These are phyloP conservation scores for Colletotrichum destructivum DNA, from an alignment of 2,329 filamentous ascomycete species.

Conservation along the genomic window DNA sequence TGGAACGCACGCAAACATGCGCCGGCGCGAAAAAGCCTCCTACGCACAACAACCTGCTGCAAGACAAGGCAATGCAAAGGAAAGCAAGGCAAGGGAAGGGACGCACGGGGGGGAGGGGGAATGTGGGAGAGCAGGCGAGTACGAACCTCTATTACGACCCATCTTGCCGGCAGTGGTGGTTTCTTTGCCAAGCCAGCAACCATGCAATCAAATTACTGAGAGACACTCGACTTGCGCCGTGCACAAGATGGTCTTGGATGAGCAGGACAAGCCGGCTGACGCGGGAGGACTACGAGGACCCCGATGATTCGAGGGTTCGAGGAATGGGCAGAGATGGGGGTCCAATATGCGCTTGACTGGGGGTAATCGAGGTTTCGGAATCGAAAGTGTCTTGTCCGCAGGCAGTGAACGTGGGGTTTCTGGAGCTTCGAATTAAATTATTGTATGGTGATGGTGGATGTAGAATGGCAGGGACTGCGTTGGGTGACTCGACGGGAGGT, in stretches of 20 bases:
- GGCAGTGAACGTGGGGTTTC: not conserved
- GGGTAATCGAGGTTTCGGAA: conserved; percentile 10
- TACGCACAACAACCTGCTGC: conserved; percentile 8
- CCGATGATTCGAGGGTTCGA: conserved; percentile 21
- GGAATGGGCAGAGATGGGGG: conserved; percentile 37
- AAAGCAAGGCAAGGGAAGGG: conserved; percentile 2
- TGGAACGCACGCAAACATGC: conserved; percentile 16
- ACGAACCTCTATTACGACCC: conserved; percentile 42
- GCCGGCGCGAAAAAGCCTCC: conserved; percentile 26
- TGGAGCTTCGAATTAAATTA: conserved; percentile 9
- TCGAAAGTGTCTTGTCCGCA: conserved; percentile 2
- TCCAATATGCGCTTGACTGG: conserved; percentile 33
- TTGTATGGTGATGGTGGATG: conserved; percentile 8
- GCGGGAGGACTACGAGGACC: conserved; percentile 14
- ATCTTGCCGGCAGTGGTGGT: conserved; percentile 17
- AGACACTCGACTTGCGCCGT: conserved; percentile 35
- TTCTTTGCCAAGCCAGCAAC: conserved; percentile 38
- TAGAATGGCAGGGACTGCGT: not conserved
- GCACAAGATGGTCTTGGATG: conserved; percentile 28
- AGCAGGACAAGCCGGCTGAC: conserved; percentile 15
- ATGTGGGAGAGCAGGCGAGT: conserved; percentile 21
- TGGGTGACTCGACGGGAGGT: conserved; percentile 25
- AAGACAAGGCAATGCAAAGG: conserved; percentile 15
- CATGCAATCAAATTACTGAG: conserved; percentile 42
- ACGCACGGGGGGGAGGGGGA: conserved; percentile 7